A percentile compares a stretch with the other conserved stretches of the same genome.
phyloP scores from a whole-genome alignment of 805 yeast genomes.

The Candida ficus region DNA sequence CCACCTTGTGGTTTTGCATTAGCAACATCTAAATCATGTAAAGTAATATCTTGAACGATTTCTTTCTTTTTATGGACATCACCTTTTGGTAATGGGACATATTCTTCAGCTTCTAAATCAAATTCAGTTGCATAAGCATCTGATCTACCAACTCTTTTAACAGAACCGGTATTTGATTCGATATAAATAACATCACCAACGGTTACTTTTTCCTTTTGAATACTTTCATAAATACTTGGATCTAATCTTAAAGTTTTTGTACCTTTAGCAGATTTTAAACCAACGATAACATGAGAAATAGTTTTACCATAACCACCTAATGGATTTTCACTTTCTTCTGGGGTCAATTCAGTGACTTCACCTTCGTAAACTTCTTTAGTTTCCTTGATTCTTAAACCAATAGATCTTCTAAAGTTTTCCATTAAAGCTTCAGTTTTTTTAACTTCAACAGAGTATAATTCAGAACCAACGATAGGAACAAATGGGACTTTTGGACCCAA shows the following conservation, averaged over 20 bases:
- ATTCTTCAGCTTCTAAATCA: conserved; percentile 97
- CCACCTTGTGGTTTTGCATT: conserved; percentile 97
- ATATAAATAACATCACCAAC: conserved; percentile 97
- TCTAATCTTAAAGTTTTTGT: conserved; percentile 85
- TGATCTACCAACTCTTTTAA: conserved; percentile 95
- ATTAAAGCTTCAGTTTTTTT: conserved; percentile 93
- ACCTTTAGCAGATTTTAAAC: conserved; percentile 88
- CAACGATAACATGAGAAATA: conserved; percentile 88
- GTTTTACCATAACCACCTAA: conserved; percentile 98
- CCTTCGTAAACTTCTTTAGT: conserved; percentile 98
- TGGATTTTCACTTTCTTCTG: conserved; percentile 95
- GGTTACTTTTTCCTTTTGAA: conserved; percentile 89
- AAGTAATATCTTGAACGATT: conserved; percentile 93
- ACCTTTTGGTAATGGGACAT: conserved; percentile 97
- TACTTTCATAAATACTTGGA: conserved; percentile 88
- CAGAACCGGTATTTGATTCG: conserved; percentile 96
- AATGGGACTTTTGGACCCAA: conserved; percentile 97
- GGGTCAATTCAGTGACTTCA: conserved; percentile 92
- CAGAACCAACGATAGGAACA: conserved; percentile 95
- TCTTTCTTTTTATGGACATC: conserved; percentile 98
- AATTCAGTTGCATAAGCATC: conserved; percentile 98
- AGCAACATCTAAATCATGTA: conserved; percentile 94
- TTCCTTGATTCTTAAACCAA: conserved; percentile 93
- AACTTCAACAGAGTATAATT: conserved; percentile 91
- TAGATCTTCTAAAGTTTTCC: conserved; percentile 96